Conservation (phyloP, 2,329 filamentous ascomycete genomes). For the Aspergillus pseudoterreus region DNA sequence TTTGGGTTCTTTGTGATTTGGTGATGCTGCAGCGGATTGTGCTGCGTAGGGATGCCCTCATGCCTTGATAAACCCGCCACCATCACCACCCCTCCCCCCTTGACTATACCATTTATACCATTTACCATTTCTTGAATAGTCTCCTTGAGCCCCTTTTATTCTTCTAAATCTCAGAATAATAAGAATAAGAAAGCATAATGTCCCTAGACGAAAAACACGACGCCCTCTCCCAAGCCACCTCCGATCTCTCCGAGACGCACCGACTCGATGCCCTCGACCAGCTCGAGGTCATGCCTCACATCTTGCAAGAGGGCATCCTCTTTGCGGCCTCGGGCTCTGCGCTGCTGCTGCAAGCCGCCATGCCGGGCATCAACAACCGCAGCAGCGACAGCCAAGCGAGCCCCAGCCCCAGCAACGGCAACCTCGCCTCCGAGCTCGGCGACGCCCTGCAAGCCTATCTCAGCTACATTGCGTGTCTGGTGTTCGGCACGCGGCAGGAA, state of each 20-base stretch:
- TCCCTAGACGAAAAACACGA: constrained; percentile 7
- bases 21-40: background rate
- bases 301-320: constrained; percentile 33
- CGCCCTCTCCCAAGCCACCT: constrained; percentile 10
- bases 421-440: constrained; percentile 27
- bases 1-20: background rate
- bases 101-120: too few relatives aligned
- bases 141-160: too few relatives aligned
- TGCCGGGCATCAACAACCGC: constrained; percentile 16
- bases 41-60: too few relatives aligned
- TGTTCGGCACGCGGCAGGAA: constrained; percentile 29
- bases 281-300: constrained; percentile 32
- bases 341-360: constrained; percentile 32
- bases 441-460: constrained; percentile 28
- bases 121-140: too few relatives aligned
- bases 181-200: background rate
- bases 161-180: background rate
- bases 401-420: constrained; percentile 8
- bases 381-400: constrained; percentile 13
- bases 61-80: too few relatives aligned
- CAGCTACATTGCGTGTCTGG: constrained; percentile 32
- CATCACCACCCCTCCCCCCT: too few relatives aligned
- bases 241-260: constrained; percentile 13
- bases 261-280: constrained; percentile 28
- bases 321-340: constrained; percentile 33